Evolutionary conservation across 2,329 filamentous ascomycete species (phyloP).

Genomic region (Cladosporium austrohemisphaericum): DNA sequence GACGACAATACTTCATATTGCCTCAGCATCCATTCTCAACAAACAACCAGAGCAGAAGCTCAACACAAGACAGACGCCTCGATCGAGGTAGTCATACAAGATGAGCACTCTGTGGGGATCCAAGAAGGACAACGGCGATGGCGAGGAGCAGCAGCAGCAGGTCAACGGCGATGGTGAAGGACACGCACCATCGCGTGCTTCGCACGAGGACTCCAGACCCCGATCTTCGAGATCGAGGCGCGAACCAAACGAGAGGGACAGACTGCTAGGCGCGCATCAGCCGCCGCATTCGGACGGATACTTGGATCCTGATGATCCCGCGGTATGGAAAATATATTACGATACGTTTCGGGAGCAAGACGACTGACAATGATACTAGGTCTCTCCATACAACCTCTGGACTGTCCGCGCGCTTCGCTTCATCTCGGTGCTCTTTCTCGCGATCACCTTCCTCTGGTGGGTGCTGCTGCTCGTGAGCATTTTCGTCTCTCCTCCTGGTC

Average conservation of each 20-base stretch:
- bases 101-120: constrained; percentile 56
- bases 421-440: constrained; percentile 70
- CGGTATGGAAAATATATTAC: constrained; percentile 48
- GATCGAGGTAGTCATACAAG: constrained; percentile 18
- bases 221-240: constrained; percentile 23
- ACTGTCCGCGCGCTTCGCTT: constrained; percentile 77
- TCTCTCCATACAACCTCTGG: constrained; percentile 93
- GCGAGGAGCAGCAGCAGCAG: constrained; percentile 23
- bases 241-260: constrained; percentile 58
- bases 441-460: constrained; percentile 88
- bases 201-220: constrained; percentile 18
- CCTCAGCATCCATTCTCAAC: no score
- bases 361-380: constrained; percentile 36
- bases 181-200: constrained; percentile 17
- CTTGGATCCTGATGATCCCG: constrained; percentile 74
- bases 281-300: constrained; percentile 64
- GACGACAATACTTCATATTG: no score
- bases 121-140: constrained; percentile 43
- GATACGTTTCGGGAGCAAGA: constrained; percentile 23
- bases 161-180: constrained; percentile 31
- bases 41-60: no score
- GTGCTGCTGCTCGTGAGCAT: constrained; percentile 78
- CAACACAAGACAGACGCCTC: no score
- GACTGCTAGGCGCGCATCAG: constrained; percentile 57
- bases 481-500: constrained; percentile 84